Evolutionary conservation across 768 basidiomycete genomes (phyloP).

Genomic region (Postia placenta): DNA sequence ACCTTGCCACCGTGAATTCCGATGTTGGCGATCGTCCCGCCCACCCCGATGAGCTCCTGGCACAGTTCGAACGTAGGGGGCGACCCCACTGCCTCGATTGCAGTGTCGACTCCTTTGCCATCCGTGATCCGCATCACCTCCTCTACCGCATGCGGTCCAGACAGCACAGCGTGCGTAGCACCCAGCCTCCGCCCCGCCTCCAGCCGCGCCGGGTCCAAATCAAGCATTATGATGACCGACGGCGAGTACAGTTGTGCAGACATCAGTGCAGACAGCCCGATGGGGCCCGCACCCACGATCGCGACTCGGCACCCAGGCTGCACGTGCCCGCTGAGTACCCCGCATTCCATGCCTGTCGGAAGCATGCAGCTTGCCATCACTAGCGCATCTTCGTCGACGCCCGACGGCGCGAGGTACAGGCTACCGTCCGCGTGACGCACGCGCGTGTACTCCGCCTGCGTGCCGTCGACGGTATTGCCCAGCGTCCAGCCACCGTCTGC

Average conservation of each 20-base stretch:
- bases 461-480: slow-evolving; percentile 18
- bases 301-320: slow-evolving; percentile 18
- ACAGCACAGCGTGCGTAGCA: slow-evolving; percentile 18
- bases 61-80: slow-evolving; percentile 20
- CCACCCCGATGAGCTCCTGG: slow-evolving; percentile 19
- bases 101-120: slow-evolving; percentile 21
- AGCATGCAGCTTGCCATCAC: slow-evolving; percentile 21
- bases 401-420: slow-evolving; percentile 10
- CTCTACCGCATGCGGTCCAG: slow-evolving; percentile 11
- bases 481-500: slow-evolving; percentile 17
- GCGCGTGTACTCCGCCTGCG: slow-evolving; percentile 20
- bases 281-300: slow-evolving; percentile 19
- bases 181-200: slow-evolving; percentile 13
- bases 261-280: slow-evolving; percentile 16
- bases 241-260: slow-evolving; percentile 20
- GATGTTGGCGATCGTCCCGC: slow-evolving; percentile 21
- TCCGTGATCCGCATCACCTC: slow-evolving; percentile 19
- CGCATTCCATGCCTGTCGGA: slow-evolving; percentile 21
- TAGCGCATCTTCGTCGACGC: slow-evolving; percentile 12
- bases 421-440: slow-evolving; percentile 18
- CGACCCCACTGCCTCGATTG: slow-evolving; percentile 20
- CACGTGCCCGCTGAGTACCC: slow-evolving; percentile 18
- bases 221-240: slow-evolving; percentile 16
- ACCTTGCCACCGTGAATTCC: slow-evolving; percentile 19
- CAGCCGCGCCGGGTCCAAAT: slow-evolving; percentile 15